phyloP scores from a whole-genome alignment of 768 basidiomycete species.

The Rhodotorula graminis region DNA sequence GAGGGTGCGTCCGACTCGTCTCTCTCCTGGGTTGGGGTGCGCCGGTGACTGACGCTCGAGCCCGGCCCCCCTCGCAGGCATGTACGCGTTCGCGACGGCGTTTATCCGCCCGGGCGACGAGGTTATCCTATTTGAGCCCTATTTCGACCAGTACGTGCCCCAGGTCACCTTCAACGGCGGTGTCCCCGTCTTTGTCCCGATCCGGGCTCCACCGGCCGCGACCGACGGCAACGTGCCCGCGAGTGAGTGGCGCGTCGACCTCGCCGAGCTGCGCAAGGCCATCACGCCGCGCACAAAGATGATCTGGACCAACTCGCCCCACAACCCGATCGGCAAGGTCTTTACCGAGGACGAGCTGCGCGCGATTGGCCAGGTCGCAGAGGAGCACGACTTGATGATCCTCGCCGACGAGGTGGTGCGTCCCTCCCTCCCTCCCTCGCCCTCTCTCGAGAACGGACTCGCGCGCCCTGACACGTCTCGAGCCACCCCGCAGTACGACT shows the following conservation, averaged over 20 bases:
- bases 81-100: constrained; percentile 79
- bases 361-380: constrained; percentile 75
- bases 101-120: constrained; percentile 90
- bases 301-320: constrained; percentile 84
- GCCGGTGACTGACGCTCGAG: too few relatives aligned
- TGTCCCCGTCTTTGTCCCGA: constrained; percentile 84
- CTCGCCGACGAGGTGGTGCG: constrained; percentile 95
- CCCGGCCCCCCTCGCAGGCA: too few relatives aligned
- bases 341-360: constrained; percentile 79
- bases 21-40: too few relatives aligned
- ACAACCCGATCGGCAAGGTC: constrained; percentile 98
- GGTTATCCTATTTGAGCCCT: constrained; percentile 91
- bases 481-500: constrained; percentile 66
- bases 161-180: constrained; percentile 56
- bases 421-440: constrained; percentile 17
- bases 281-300: constrained; percentile 87
- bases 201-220: constrained; percentile 70
- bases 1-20: constrained; percentile 59
- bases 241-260: constrained; percentile 81
- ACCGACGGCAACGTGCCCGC: constrained; percentile 53
- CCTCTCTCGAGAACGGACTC: not conserved
- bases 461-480: too few relatives aligned
- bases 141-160: constrained; percentile 39
- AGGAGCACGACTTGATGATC: constrained; percentile 85
- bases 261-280: constrained; percentile 79